A percentile compares a stretch with the other conserved stretches of the same genome.
Evolutionary conservation across 495 filamentous ascomycete genomes (phyloP).

Genomic region (Terfezia boudieri): DNA sequence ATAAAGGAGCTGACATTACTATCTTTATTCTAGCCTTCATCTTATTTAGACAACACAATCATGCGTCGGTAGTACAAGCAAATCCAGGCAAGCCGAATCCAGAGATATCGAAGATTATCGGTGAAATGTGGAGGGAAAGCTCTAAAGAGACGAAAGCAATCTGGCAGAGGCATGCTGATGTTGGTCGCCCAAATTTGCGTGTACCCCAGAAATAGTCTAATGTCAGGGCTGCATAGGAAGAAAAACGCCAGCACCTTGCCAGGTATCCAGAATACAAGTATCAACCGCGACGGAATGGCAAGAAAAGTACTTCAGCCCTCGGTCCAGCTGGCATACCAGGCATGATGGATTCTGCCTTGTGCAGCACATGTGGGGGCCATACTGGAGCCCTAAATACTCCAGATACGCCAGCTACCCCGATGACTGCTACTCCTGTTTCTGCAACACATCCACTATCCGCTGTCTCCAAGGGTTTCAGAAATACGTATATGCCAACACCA

Average conservation of each 20-base stretch:
- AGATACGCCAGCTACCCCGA: conserved; percentile 12
- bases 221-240: conserved; percentile 33
- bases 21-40: conserved; percentile 57
- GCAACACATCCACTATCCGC: conserved; percentile 1
- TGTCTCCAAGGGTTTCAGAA: conserved; percentile 10
- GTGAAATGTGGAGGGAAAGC: conserved; percentile 68
- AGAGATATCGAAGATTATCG: conserved; percentile 95
- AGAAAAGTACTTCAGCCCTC: conserved; percentile 15
- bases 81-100: conserved; percentile 85
- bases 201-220: background rate
- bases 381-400: conserved; percentile 15
- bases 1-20: conserved; percentile 3
- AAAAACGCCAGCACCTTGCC: conserved; percentile 71
- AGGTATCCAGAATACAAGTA: conserved; percentile 90
- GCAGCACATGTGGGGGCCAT: conserved; percentile 14
- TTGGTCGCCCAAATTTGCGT: conserved; percentile 17
- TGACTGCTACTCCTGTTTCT: background rate
- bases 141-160: conserved; percentile 52
- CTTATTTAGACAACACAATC: conserved; percentile 85
- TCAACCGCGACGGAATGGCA: conserved; percentile 61
- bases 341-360: conserved; percentile 15
- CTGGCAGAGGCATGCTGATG: conserved; percentile 80
- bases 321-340: conserved; percentile 3
- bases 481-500: conserved; percentile 7
- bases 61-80: conserved; percentile 53